phyloP scores from a whole-genome alignment of 75 land plant genomes.

The Pseudotsuga menziesii region DNA sequence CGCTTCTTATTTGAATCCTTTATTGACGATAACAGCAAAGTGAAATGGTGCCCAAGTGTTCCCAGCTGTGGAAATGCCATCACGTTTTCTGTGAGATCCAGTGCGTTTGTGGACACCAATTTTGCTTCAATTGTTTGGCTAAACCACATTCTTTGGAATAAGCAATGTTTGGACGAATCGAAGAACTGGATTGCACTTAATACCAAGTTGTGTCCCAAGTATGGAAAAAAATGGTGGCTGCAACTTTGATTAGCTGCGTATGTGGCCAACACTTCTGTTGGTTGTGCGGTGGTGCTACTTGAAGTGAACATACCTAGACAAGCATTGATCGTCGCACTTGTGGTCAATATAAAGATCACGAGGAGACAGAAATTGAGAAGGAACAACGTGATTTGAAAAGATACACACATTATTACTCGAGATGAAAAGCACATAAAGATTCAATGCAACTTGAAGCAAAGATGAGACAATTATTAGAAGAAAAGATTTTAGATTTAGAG shows the following conservation, averaged over 20 bases:
- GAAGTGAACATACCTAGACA: too few relatives aligned
- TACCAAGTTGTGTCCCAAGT: constrained; percentile 81
- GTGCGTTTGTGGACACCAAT: constrained; percentile 73
- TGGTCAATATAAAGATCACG: too few relatives aligned
- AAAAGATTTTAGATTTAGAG: too few relatives aligned
- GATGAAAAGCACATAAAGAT: too few relatives aligned
- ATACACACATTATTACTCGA: too few relatives aligned
- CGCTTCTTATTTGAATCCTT: constrained; percentile 78
- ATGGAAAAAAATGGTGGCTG: constrained; percentile 91
- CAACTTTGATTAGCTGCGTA: constrained; percentile 69
- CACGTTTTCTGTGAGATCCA: constrained; percentile 69
- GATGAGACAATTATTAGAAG: too few relatives aligned
- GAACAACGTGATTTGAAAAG: too few relatives aligned
- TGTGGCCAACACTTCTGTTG: too few relatives aligned
- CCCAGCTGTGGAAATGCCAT: constrained; percentile 97
- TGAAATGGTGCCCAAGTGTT: constrained; percentile 91
- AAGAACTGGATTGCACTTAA: constrained; percentile 86
- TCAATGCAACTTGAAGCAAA: too few relatives aligned
- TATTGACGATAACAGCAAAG: constrained; percentile 81
- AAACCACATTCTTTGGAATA: constrained; percentile 87
- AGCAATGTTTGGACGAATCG: constrained; percentile 83
- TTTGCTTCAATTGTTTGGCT: constrained; percentile 70
- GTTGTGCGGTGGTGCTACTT: too few relatives aligned
- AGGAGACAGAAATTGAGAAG: too few relatives aligned
- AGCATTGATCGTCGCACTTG: too few relatives aligned